These are phyloP conservation scores for Chloranthus sessilifolius DNA, from an alignment of 164 flowering plant species.

Conservation along the genomic window DNA sequence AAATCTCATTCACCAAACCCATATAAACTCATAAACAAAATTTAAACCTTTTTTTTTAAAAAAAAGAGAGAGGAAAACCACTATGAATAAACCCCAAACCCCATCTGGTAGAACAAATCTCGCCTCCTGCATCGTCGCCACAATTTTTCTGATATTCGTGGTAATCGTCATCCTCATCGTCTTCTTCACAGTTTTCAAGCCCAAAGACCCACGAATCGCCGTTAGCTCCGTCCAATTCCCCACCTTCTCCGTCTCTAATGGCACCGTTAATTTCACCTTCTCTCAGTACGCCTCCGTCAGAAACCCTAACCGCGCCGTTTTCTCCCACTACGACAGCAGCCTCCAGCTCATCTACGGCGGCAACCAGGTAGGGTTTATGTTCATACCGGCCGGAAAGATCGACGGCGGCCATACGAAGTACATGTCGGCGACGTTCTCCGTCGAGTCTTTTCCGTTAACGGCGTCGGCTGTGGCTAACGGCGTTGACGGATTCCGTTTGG, in stretches of 20 bases:
- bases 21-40: too few species aligned
- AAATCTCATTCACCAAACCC: too few species aligned
- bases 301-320: slow-evolving; percentile 76
- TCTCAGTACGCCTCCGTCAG: slow-evolving; percentile 69
- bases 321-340: slow-evolving; percentile 88
- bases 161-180: slow-evolving; percentile 49
- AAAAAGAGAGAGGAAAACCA: too few species aligned
- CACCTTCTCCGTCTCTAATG: slow-evolving; percentile 59
- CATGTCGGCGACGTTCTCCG: slow-evolving; percentile 86
- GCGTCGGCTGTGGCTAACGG: slow-evolving; percentile 14
- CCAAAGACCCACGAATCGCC: slow-evolving; percentile 60
- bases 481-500: slow-evolving; percentile 25
- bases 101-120: slow-evolving; percentile 58
- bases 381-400: slow-evolving; percentile 91
- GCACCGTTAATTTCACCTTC: slow-evolving; percentile 80
- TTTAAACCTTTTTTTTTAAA: too few species aligned
- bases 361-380: slow-evolving; percentile 78
- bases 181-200: slow-evolving; percentile 87
- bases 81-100: too few species aligned
- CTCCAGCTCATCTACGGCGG: slow-evolving; percentile 81
- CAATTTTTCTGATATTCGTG: slow-evolving; percentile 67
- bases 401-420: slow-evolving; percentile 56
- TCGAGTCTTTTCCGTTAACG: slow-evolving; percentile 55
- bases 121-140: slow-evolving; percentile 85
- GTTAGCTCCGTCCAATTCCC: slow-evolving; percentile 76